Conservation (phyloP, 495 filamentous ascomycete species). For the Penicillium simplicissimum region DNA sequence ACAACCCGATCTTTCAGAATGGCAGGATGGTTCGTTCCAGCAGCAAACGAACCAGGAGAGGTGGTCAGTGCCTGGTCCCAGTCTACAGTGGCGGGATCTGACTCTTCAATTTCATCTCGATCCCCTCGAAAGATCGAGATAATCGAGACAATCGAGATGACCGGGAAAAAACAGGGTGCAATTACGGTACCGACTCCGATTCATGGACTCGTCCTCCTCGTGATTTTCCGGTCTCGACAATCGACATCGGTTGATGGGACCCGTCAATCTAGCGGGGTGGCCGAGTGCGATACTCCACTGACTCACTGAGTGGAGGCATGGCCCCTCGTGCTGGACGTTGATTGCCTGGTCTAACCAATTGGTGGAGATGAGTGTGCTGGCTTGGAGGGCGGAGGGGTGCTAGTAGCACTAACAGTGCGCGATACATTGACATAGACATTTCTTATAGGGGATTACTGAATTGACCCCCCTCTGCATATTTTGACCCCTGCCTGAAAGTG, state of each 20-base stretch:
- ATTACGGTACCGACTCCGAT: neutral
- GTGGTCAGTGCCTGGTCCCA: slow-evolving; percentile 13
- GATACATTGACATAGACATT: too few species aligned
- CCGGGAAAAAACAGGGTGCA: neutral
- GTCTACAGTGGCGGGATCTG: neutral
- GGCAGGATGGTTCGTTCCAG: slow-evolving; percentile 14
- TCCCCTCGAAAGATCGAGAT: neutral
- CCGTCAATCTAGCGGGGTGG: slow-evolving; percentile 1
- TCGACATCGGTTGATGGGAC: slow-evolving; percentile 15
- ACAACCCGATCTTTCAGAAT: neutral
- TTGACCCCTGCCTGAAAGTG: too few species aligned
- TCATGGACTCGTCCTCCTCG: neutral
- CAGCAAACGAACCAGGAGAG: neutral
- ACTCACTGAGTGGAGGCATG: slow-evolving; percentile 2
- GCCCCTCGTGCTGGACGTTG: slow-evolving; percentile 12
- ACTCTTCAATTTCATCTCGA: neutral
- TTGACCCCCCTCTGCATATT: too few species aligned
- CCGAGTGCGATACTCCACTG: neutral
- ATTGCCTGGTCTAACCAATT: slow-evolving; percentile 11
- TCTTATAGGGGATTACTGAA: too few species aligned
- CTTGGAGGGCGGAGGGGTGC: too few species aligned
- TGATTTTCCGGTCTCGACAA: slow-evolving; percentile 4
- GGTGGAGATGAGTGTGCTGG: neutral
- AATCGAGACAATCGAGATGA: neutral
- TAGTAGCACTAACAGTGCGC: too few species aligned